Percentiles rank a stretch among this genome's conserved stretches.
phyloP scores from a whole-genome alignment of 768 basidiomycete species.

The Collybia nuda region DNA sequence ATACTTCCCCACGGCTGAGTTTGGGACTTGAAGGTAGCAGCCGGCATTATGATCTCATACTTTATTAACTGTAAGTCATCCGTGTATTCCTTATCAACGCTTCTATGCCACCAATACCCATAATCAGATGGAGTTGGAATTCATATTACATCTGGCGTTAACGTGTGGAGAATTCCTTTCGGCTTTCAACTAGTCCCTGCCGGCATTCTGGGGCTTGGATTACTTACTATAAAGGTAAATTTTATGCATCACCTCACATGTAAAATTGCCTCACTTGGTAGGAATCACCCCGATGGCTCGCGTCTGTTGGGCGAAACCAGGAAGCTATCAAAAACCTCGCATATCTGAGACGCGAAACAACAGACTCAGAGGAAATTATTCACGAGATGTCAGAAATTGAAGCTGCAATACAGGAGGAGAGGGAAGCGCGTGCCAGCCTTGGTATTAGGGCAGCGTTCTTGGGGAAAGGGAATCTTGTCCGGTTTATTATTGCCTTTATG shows the following conservation, averaged over 20 bases:
- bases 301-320: slow-evolving; percentile 54
- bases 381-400: slow-evolving; percentile 81
- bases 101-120: too few relatives aligned
- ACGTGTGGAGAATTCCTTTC: slow-evolving; percentile 72
- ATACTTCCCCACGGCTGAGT: not conserved
- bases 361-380: slow-evolving; percentile 45
- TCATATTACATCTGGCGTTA: slow-evolving; percentile 44
- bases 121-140: slow-evolving; percentile 57
- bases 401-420: slow-evolving; percentile 76
- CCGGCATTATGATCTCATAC: slow-evolving; percentile 85
- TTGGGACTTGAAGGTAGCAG: slow-evolving; percentile 43
- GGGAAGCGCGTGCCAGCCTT: slow-evolving; percentile 58
- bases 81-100: too few relatives aligned
- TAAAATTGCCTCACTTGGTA: slow-evolving; percentile 13
- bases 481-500: slow-evolving; percentile 80
- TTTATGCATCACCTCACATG: too few relatives aligned
- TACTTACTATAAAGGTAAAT: slow-evolving; percentile 70
- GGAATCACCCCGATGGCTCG: slow-evolving; percentile 81
- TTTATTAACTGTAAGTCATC: slow-evolving; percentile 75
- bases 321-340: slow-evolving; percentile 63
- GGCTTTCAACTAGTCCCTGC: slow-evolving; percentile 79
- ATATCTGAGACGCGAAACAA: slow-evolving; percentile 51
- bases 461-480: slow-evolving; percentile 77
- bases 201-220: slow-evolving; percentile 66
- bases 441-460: slow-evolving; percentile 74